phyloP scores from a whole-genome alignment of 2,329 filamentous ascomycete genomes.

The Epichloe elymi region DNA sequence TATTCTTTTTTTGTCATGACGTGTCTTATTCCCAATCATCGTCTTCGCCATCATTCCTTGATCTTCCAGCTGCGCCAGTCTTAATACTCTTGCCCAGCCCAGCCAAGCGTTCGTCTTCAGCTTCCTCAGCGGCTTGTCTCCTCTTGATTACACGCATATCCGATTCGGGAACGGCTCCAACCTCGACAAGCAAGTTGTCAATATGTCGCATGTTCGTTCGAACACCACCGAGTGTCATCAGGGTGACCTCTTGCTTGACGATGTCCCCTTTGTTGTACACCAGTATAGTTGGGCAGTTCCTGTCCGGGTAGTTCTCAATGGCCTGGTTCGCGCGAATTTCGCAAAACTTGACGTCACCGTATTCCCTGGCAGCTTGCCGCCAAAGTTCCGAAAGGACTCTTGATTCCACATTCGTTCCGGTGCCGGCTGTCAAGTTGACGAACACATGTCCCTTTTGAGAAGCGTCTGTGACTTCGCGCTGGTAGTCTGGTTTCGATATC shows the following conservation, averaged over 20 bases:
- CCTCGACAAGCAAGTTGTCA: constrained; percentile 67
- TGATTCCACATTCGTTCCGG: constrained; percentile 74
- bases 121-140: constrained; percentile 45
- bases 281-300: constrained; percentile 86
- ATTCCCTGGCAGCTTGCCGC: constrained; percentile 70
- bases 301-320: constrained; percentile 91
- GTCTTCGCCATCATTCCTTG: constrained; percentile 30
- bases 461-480: constrained; percentile 80
- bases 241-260: constrained; percentile 78
- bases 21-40: constrained; percentile 50
- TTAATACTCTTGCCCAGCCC: constrained; percentile 31
- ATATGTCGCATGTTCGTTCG: constrained; percentile 60
- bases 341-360: constrained; percentile 93
- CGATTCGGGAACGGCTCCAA: constrained; percentile 65
- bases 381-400: constrained; percentile 73
- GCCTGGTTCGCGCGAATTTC: constrained; percentile 87
- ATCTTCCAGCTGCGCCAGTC: constrained; percentile 34
- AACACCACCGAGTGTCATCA: constrained; percentile 64
- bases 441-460: constrained; percentile 57
- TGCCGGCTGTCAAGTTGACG: constrained; percentile 69
- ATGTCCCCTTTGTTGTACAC: constrained; percentile 92
- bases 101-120: constrained; percentile 40
- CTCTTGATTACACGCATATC: constrained; percentile 65
- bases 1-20: neutral
- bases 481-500: constrained; percentile 87